These are phyloP conservation scores for Ceratocystis albifundus DNA, from an alignment of 2,329 filamentous ascomycete species.

Conservation along the genomic window DNA sequence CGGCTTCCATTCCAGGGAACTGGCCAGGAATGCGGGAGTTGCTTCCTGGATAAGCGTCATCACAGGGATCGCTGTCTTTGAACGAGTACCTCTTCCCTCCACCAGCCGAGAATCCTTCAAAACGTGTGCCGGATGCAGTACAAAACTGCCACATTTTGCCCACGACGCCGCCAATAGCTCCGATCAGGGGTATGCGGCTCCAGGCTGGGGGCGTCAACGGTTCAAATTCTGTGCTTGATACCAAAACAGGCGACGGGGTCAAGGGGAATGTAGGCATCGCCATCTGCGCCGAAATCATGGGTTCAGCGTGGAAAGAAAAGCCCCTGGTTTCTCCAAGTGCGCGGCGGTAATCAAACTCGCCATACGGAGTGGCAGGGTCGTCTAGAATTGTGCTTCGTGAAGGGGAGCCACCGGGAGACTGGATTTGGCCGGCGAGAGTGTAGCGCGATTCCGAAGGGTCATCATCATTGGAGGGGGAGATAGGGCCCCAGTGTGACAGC, in stretches of 20 bases:
- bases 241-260: neutral
- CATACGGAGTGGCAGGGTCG: constrained; percentile 40
- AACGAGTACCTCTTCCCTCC: constrained; percentile 62
- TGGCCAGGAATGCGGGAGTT: constrained; percentile 21
- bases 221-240: neutral
- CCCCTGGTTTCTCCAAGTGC: constrained; percentile 37
- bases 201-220: constrained; percentile 26
- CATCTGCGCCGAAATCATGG: neutral
- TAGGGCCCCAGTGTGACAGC: neutral
- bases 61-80: constrained; percentile 26
- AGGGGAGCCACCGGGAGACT: constrained; percentile 30
- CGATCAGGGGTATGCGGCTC: constrained; percentile 46
- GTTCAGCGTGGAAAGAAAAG: constrained; percentile 17
- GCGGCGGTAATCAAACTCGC: constrained; percentile 45
- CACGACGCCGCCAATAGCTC: constrained; percentile 53
- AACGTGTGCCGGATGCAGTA: constrained; percentile 46
- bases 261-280: neutral
- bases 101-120: constrained; percentile 77
- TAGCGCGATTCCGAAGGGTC: constrained; percentile 29
- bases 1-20: constrained; percentile 22
- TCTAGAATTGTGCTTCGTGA: neutral
- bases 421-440: constrained; percentile 37
- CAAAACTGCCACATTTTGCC: constrained; percentile 82
- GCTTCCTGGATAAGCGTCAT: constrained; percentile 23
- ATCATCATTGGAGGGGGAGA: constrained; percentile 2